Conservation (phyloP, 768 basidiomycete species). For the Lentinula detonsa region DNA sequence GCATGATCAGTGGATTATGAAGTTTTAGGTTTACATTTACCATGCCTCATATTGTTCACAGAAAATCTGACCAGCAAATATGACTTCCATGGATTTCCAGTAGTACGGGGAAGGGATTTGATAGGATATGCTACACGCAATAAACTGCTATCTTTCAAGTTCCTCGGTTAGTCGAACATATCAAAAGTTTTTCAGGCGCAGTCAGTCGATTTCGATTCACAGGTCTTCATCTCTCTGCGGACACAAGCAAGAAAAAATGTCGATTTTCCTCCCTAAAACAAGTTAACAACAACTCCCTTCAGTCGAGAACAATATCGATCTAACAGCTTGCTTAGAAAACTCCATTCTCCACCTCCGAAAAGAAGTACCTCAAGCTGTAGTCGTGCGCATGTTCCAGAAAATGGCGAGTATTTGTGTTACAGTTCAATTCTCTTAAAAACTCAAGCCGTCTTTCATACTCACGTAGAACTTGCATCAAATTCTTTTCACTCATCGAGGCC, state of each 20-base stretch:
- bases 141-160: constrained; percentile 31
- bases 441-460: background rate
- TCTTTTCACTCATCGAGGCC: constrained; percentile 56
- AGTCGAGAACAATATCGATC: constrained; percentile 16
- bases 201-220: background rate
- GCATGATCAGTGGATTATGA: background rate
- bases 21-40: too few species aligned
- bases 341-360: constrained; percentile 58
- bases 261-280: constrained; percentile 28
- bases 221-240: constrained; percentile 24
- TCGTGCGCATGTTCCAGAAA: constrained; percentile 72
- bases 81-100: constrained; percentile 60
- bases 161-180: constrained; percentile 19
- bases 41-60: constrained; percentile 10
- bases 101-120: constrained; percentile 43
- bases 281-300: constrained; percentile 34
- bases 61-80: constrained; percentile 35
- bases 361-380: constrained; percentile 64
- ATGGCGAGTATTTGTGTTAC: constrained; percentile 31
- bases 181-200: background rate
- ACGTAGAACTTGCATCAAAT: constrained; percentile 62
- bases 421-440: background rate
- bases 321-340: constrained; percentile 31
- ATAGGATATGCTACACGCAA: constrained; percentile 60
- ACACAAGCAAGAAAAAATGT: constrained; percentile 29